phyloP scores from a whole-genome alignment of 164 flowering plant genomes.

The Piper betle region DNA sequence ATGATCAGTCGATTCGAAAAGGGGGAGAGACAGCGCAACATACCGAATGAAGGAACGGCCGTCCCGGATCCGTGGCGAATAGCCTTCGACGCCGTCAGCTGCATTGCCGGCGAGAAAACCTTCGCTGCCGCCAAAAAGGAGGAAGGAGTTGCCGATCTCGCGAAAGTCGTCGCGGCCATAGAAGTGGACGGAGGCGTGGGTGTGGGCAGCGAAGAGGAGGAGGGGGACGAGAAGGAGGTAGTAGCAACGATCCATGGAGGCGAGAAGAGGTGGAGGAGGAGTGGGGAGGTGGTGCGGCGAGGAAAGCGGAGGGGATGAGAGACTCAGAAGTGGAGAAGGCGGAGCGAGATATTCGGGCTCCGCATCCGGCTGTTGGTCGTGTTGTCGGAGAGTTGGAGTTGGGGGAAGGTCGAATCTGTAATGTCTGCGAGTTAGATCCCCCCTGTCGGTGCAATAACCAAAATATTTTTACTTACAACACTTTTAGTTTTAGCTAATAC shows the following conservation, averaged over 20 bases:
- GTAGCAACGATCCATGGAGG: background rate
- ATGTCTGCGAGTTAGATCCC: too few species aligned
- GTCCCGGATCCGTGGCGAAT: slow-evolving; percentile 2
- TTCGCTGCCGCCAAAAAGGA: slow-evolving; percentile 88
- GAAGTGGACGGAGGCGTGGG: slow-evolving; percentile 54
- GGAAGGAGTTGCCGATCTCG: slow-evolving; percentile 71
- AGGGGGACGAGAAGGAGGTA: background rate
- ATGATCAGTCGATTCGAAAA: background rate
- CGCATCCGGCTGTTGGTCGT: background rate
- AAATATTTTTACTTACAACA: too few species aligned
- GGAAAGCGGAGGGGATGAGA: background rate
- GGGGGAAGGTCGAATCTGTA: too few species aligned
- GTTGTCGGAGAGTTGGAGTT: too few species aligned
- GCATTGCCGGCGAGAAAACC: slow-evolving; percentile 41
- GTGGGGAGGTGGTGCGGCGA: background rate
- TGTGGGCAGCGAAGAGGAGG: background rate
- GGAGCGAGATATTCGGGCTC: background rate
- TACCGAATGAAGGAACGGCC: slow-evolving; percentile 9
- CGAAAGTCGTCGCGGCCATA: slow-evolving; percentile 41
- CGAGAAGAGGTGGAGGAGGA: background rate
- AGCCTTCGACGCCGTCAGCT: background rate
- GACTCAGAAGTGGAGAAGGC: background rate
- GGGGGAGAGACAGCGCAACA: background rate
- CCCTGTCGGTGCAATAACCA: too few species aligned
- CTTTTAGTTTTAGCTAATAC: too few species aligned